phyloP scores from a whole-genome alignment of 1,284 basidiomycete genomes.

The Cutaneotrichosporon curvatum region DNA sequence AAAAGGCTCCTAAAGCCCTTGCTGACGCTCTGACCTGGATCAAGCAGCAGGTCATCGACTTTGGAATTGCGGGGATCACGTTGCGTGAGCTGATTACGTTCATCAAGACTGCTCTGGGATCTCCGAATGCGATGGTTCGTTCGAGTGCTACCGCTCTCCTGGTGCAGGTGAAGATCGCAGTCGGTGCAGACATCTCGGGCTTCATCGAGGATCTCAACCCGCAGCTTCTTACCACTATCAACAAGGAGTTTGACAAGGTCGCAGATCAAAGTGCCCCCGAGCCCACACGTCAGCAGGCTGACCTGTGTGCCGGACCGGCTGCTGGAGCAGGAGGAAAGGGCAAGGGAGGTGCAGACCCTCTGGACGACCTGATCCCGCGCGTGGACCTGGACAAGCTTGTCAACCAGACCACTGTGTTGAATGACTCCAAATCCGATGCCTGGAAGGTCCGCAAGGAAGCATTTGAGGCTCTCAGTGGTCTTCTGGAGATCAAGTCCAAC shows the following conservation, averaged over 20 bases:
- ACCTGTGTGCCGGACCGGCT: slow-evolving; percentile 54
- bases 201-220: slow-evolving; percentile 92
- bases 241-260: slow-evolving; percentile 89
- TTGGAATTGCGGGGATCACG: slow-evolving; percentile 81
- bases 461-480: slow-evolving; percentile 72
- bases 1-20: slow-evolving; percentile 94
- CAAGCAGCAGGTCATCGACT: slow-evolving; percentile 80
- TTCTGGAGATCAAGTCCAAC: slow-evolving; percentile 83
- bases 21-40: slow-evolving; percentile 90
- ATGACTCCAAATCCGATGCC: slow-evolving; percentile 78
- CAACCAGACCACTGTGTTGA: slow-evolving; percentile 72
- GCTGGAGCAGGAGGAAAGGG: slow-evolving; percentile 47
- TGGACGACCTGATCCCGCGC: slow-evolving; percentile 91
- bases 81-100: slow-evolving; percentile 83
- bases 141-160: slow-evolving; percentile 91
- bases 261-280: slow-evolving; percentile 70
- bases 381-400: slow-evolving; percentile 86
- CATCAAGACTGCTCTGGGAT: slow-evolving; percentile 77
- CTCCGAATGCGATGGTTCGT: slow-evolving; percentile 89
- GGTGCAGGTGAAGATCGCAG: slow-evolving; percentile 85
- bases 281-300: slow-evolving; percentile 67
- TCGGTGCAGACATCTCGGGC: slow-evolving; percentile 87
- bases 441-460: slow-evolving; percentile 99
- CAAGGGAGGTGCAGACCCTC: slow-evolving; percentile 56
- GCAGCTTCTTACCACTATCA: slow-evolving; percentile 85